Base-by-base conservation (phyloP, 805 yeast species). In the Sugiyamaella lignohabitans region DNA sequence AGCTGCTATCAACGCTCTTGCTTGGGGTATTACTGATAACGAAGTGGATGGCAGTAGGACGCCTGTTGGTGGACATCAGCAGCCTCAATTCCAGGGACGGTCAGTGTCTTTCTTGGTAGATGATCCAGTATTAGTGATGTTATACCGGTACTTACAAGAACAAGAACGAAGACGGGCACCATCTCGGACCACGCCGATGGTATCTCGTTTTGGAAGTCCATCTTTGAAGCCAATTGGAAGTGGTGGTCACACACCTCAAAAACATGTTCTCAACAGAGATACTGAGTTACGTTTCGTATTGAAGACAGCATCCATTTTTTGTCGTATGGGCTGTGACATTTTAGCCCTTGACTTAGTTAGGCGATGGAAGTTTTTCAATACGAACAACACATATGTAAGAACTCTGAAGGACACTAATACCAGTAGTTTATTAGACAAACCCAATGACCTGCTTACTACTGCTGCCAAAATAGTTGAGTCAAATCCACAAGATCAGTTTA, bases 311-410 rank as follows among this genome's bases (percentile, higher is more conserved):
- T 68, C 74, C 32, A 82, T 87, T 51, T 85, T 87, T 58, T 72
- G 78, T 14, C 71, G 94, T 48, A 87, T 89, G 96, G 98, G 98
- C 0, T 89, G 98, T 65, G 95, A 89, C 57, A 76, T 80, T 50
- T 62, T 91, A 37, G 80, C 88, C 0, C 59, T 85, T 20, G 73
- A 78, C 43, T 61, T 88, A 40, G 68, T 83, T 1, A 70, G 69
- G 41, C 78, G 76, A 50, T 89, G 96, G 96, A 66, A 66, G 24
- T 88, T 87, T 58, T 52, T 30, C 4, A 24, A 30, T 20, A 30
- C 29, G 5, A n/a, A n/a, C n/a, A n/a, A n/a, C n/a, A n/a, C n/a
- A n/a, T n/a, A n/a, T n/a, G n/a, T n/a, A n/a, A n/a, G n/a, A n/a
- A 42, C 29, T 21, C 21, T 23, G 21, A 38, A 24, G 17, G 46